Percentiles rank a stretch among this genome's conserved stretches.
Conservation (phyloP, 2,329 filamentous ascomycete genomes). For the Myriosclerotinia curreyana region DNA sequence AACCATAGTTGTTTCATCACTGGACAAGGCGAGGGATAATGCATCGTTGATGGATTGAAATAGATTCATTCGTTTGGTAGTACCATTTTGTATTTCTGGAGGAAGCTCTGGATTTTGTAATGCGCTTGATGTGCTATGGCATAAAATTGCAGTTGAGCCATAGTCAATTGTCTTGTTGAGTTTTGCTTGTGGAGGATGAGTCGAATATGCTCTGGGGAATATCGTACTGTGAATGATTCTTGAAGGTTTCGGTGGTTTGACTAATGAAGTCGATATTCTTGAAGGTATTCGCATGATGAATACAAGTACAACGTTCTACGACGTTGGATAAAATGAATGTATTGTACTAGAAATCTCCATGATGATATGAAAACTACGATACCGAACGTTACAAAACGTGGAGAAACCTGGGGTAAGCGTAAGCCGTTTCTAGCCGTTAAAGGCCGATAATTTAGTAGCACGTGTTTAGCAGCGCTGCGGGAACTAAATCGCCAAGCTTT, state of each 20-base stretch:
- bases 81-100: constrained; percentile 58
- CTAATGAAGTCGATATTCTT: not conserved
- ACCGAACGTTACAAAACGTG: constrained; percentile 4
- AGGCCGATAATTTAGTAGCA: constrained; percentile 6
- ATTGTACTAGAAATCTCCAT: constrained; percentile 3
- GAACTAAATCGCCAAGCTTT: constrained; percentile 3
- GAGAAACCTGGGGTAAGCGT: constrained; percentile 18
- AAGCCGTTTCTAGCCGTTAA: constrained; percentile 8
- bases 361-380: not conserved
- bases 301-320: constrained; percentile 20
- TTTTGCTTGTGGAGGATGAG: constrained; percentile 53
- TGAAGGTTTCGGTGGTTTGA: not conserved
- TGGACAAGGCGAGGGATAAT: constrained; percentile 73
- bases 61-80: constrained; percentile 85
- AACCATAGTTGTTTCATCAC: constrained; percentile 81
- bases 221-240: not conserved
- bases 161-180: constrained; percentile 90
- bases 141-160: constrained; percentile 72
- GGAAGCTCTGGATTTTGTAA: constrained; percentile 71
- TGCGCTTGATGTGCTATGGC: constrained; percentile 72
- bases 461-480: not conserved
- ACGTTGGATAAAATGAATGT: not conserved
- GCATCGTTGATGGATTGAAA: constrained; percentile 94
- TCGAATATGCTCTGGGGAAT: constrained; percentile 33
- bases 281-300: constrained; percentile 16